Base-by-base conservation (phyloP, 495 filamentous ascomycete genomes). In the Niebla homalea region DNA sequence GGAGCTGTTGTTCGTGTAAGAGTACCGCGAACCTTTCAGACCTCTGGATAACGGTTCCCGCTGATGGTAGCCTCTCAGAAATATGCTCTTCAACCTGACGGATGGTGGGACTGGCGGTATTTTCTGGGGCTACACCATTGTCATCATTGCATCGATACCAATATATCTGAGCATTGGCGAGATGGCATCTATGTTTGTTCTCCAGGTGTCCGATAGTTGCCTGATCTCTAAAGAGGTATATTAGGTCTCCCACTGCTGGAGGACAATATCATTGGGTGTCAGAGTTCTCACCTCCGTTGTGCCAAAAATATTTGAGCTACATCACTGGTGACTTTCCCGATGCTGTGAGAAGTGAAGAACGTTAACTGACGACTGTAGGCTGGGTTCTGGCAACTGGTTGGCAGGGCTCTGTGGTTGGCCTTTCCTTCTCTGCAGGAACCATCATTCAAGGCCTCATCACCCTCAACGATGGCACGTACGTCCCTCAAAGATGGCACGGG, bases 321-420 rank as follows among this genome's bases (percentile, higher is more conserved):
- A 67, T 79, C 32, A 75, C 75, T 42, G 76, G 76, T 68, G 63
- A 37, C 11, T 26, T 1, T 1, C 5, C 21, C 19, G 6, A n/a
- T 8, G 26, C 39, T 23, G 14, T 14, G 7, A 20, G 14, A 11
- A 23, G 21, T 29, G n/a, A 18, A 8, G 12, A 45, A 15, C 4
- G 12, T 20, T 10, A 5, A 32, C 12, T 43, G 7, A 35, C 18
- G 1, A 21, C 16, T 7, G 1, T 43, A 72, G 74, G 75, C 14
- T 84, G 79, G 80, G 64, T 83, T 20, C 74, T 68, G 26, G 72
- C 73, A 4, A 71, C 73, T 26, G 78, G 75, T 8, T 83, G 80
- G 79, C 74, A 80, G 61, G 72, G 72, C 19, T 66, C 71, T 2
- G 73, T 73, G 15, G 72, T 79, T 2, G 64, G 70, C 2, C 64